Evolutionary conservation across 768 basidiomycete species (phyloP).

Genomic region (Pleurotus giganteus): DNA sequence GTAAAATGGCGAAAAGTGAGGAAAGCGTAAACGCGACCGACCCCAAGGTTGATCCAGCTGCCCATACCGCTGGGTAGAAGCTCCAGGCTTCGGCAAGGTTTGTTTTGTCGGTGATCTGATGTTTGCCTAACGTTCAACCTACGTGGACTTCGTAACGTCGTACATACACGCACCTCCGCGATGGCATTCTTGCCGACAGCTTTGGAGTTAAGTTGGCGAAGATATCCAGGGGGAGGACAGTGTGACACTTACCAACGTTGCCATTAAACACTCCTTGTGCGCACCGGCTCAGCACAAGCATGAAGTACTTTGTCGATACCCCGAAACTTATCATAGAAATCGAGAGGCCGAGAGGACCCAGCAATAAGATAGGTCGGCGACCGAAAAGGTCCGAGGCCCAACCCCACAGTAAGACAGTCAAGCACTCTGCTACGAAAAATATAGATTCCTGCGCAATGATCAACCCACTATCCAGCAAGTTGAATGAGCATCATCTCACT

Average conservation of each 20-base stretch:
- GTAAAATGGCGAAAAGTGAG: not conserved
- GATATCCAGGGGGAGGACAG: conserved; percentile 11
- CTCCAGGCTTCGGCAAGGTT: conserved; percentile 32
- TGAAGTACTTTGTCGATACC: conserved; percentile 25
- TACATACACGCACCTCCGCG: not conserved
- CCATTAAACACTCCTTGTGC: conserved; percentile 13
- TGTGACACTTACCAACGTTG: conserved; percentile 49
- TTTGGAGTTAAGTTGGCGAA: not conserved
- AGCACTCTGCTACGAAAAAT: conserved; percentile 33
- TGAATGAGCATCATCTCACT: conserved; percentile 12
- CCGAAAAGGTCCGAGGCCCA: conserved; percentile 34
- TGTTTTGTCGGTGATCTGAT: conserved; percentile 39
- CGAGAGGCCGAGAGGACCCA: conserved; percentile 30
- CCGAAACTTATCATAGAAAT: conserved; percentile 34
- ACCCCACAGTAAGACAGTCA: conserved; percentile 31
- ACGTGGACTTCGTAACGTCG: too few relatives aligned
- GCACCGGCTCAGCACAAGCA: not conserved
- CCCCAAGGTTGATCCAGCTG: conserved; percentile 7
- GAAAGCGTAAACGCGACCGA: not conserved
- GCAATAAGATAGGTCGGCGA: conserved; percentile 29
- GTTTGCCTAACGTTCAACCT: conserved; percentile 39
- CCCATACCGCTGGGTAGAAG: conserved; percentile 9
- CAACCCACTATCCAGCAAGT: not conserved
- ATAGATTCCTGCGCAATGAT: conserved; percentile 28
- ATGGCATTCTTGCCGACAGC: conserved; percentile 7